Conservation (phyloP, 2,329 filamentous ascomycete species). For the Chaetomium strumarium region DNA sequence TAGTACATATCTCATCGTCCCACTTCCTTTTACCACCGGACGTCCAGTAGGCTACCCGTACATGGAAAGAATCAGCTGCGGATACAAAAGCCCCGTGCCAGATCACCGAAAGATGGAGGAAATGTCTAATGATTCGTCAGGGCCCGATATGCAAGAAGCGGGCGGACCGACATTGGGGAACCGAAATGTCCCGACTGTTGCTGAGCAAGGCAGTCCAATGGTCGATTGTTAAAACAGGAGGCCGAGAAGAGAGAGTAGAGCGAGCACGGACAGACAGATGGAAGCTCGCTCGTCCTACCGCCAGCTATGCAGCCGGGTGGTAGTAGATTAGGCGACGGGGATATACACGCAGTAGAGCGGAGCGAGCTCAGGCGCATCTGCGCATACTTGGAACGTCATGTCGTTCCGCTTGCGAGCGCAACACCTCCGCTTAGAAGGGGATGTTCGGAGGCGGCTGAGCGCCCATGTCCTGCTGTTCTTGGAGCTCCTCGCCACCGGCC, state of each 20-base stretch:
- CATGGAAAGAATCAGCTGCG: too few relatives aligned
- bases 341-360: slow-evolving; percentile 16
- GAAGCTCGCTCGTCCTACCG: background rate
- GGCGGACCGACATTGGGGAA: slow-evolving; percentile 4
- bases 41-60: too few relatives aligned
- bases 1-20: too few relatives aligned
- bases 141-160: slow-evolving; percentile 19
- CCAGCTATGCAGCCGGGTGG: slow-evolving; percentile 7
- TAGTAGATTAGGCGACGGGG: slow-evolving; percentile 20
- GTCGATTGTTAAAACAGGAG: slow-evolving; percentile 11
- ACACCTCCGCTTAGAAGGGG: slow-evolving; percentile 50
- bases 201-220: background rate
- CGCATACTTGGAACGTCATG: slow-evolving; percentile 4
- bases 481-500: slow-evolving; percentile 74
- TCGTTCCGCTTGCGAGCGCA: slow-evolving; percentile 3
- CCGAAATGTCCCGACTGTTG: slow-evolving; percentile 7
- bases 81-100: background rate
- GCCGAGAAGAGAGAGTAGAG: slow-evolving; percentile 1
- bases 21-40: too few relatives aligned
- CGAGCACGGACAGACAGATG: background rate
- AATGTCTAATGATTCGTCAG: slow-evolving; percentile 18
- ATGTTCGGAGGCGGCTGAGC: slow-evolving; percentile 53
- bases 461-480: slow-evolving; percentile 56
- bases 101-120: too few relatives aligned
- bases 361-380: slow-evolving; percentile 4